Evolutionary conservation across 2,329 filamentous ascomycete species (phyloP).

Genomic region (Penicillium sp.): DNA sequence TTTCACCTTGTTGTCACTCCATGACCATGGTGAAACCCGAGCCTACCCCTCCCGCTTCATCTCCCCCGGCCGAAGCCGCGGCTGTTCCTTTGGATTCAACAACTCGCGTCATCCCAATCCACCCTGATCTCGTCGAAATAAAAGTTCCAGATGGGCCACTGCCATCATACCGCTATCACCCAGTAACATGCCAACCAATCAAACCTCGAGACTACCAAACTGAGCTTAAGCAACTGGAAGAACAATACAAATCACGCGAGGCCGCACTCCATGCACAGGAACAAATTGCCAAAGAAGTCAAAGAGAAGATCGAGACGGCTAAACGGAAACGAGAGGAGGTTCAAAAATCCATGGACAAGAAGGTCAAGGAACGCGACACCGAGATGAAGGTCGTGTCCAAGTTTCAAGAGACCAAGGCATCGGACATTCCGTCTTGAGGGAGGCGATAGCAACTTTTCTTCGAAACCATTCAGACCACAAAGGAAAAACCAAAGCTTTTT

Average conservation of each 20-base stretch:
- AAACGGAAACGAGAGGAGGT: slow-evolving; percentile 42
- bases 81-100: slow-evolving; percentile 37
- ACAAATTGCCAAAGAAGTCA: slow-evolving; percentile 39
- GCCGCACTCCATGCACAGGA: slow-evolving; percentile 41
- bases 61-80: slow-evolving; percentile 30
- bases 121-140: slow-evolving; percentile 40
- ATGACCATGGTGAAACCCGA: slow-evolving; percentile 26
- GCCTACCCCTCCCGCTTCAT: slow-evolving; percentile 37
- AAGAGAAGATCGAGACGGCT: slow-evolving; percentile 38
- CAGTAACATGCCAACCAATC: slow-evolving; percentile 40
- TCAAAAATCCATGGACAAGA: slow-evolving; percentile 45
- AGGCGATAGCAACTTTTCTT: neutral
- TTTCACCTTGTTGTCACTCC: neutral
- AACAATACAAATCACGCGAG: slow-evolving; percentile 38
- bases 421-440: slow-evolving; percentile 31
- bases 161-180: slow-evolving; percentile 38
- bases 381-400: slow-evolving; percentile 46
- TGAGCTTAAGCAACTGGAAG: slow-evolving; percentile 38
- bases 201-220: slow-evolving; percentile 30
- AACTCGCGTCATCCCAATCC: slow-evolving; percentile 41
- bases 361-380: slow-evolving; percentile 44
- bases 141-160: slow-evolving; percentile 40
- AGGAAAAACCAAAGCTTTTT: neutral
- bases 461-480: neutral
- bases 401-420: slow-evolving; percentile 41